Evolutionary conservation across 2,329 filamentous ascomycete genomes (phyloP).

Genomic region (Ophiostoma sp.): DNA sequence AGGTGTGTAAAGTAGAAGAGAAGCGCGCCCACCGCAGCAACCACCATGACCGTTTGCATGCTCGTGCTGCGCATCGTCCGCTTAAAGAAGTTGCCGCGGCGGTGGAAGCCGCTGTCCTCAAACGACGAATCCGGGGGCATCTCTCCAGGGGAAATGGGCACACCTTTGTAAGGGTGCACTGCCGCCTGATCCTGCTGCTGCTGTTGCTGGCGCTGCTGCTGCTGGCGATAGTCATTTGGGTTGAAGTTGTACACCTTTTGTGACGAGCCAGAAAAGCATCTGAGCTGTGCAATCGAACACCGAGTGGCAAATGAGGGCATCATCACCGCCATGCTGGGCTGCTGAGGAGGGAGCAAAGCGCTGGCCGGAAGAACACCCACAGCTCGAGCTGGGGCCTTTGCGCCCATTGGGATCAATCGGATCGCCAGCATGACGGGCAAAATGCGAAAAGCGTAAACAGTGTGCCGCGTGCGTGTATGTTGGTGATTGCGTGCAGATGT

Average conservation of each 20-base stretch:
- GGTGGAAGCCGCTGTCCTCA: constrained; percentile 17
- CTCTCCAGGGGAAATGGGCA: constrained; percentile 27
- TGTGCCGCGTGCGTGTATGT: neutral
- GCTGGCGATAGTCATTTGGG: constrained; percentile 18
- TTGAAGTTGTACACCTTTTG: constrained; percentile 26
- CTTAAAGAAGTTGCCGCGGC: constrained; percentile 1
- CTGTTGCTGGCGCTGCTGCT: constrained; percentile 7
- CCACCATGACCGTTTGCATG: constrained; percentile 44
- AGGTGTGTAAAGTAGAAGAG: constrained; percentile 68
- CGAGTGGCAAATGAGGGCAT: neutral
- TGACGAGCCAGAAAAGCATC: constrained; percentile 10
- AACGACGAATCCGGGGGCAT: constrained; percentile 27
- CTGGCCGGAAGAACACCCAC: neutral
- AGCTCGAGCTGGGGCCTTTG: neutral
- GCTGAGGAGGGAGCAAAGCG: neutral
- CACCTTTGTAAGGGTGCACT: constrained; percentile 19
- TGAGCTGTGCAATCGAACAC: neutral
- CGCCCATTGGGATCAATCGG: constrained; percentile 4
- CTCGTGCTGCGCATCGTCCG: constrained; percentile 33
- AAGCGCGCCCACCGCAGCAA: constrained; percentile 47
- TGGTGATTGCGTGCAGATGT: neutral
- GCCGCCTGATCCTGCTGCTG: constrained; percentile 12
- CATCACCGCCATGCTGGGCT: neutral
- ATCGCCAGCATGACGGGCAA: constrained; percentile 1
- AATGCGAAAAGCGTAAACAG: neutral